phyloP scores from a whole-genome alignment of 2,329 filamentous ascomycete species.

The Ceratocystis harringtonii region DNA sequence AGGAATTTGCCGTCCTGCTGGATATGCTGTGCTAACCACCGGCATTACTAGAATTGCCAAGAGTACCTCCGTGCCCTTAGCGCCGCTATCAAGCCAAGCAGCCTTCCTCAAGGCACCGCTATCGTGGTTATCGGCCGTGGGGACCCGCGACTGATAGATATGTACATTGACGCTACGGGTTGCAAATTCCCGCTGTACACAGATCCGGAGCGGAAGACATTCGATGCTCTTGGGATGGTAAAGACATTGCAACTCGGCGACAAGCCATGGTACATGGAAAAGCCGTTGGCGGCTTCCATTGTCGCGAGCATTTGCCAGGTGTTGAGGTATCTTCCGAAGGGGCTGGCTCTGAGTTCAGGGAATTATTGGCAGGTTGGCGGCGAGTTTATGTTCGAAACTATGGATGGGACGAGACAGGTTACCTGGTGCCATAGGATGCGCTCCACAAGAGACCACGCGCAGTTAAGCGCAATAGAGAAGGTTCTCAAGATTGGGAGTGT shows the following conservation, averaged over 20 bases:
- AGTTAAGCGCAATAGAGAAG: constrained; percentile 47
- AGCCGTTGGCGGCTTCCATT: constrained; percentile 36
- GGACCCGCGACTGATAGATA: constrained; percentile 48
- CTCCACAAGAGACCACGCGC: constrained; percentile 62
- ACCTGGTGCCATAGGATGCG: constrained; percentile 75
- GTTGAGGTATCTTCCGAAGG: constrained; percentile 41
- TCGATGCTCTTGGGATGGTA: constrained; percentile 53
- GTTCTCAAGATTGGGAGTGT: not conserved
- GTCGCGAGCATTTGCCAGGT: constrained; percentile 42
- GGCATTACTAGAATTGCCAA: constrained; percentile 48
- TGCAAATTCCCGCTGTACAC: constrained; percentile 63
- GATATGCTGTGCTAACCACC: not conserved
- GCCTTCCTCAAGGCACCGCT: constrained; percentile 41
- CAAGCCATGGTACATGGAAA: constrained; percentile 49
- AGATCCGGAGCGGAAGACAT: constrained; percentile 54
- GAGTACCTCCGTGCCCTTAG: constrained; percentile 54
- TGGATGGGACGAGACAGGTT: constrained; percentile 41
- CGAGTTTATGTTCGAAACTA: constrained; percentile 57
- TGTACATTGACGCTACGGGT: constrained; percentile 46
- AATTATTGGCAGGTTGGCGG: constrained; percentile 57
- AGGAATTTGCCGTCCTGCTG: too few species aligned
- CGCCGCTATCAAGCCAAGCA: constrained; percentile 38
- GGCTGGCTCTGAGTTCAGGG: constrained; percentile 47
- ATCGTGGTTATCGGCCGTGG: constrained; percentile 62
- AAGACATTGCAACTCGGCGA: constrained; percentile 45